Evolutionary conservation across 805 yeast species (phyloP).

Genomic region (Phaffomyces thermotolerans): DNA sequence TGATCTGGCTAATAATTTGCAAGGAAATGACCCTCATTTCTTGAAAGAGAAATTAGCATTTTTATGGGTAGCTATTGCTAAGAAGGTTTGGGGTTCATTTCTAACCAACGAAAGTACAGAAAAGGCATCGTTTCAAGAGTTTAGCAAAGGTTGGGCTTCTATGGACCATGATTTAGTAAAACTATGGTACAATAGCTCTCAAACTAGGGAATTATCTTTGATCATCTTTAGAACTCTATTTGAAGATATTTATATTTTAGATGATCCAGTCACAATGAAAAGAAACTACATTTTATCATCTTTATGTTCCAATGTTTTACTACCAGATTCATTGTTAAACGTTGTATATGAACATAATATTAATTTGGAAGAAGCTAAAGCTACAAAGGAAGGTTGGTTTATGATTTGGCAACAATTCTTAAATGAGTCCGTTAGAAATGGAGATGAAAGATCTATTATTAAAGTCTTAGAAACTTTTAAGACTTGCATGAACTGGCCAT

Average conservation of each 20-base stretch:
- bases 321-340: conserved; percentile 60
- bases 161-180: conserved; percentile 76
- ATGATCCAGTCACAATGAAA: conserved; percentile 83
- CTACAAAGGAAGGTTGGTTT: conserved; percentile 82
- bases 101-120: conserved; percentile 31
- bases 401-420: conserved; percentile 58
- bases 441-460: conserved; percentile 44
- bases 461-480: conserved; percentile 76
- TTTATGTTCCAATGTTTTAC: conserved; percentile 74
- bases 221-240: conserved; percentile 79
- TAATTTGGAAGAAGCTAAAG: conserved; percentile 55
- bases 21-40: conserved; percentile 75
- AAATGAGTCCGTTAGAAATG: conserved; percentile 34
- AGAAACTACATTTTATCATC: conserved; percentile 74
- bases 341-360: conserved; percentile 60
- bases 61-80: conserved; percentile 87
- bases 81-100: conserved; percentile 82
- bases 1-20: conserved; percentile 59
- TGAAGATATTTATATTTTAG: conserved; percentile 87
- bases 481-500: conserved; percentile 86
- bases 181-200: conserved; percentile 61
- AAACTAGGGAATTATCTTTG: conserved; percentile 68
- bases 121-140: conserved; percentile 39
- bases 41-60: conserved; percentile 84
- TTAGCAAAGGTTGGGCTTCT: conserved; percentile 67